A percentile compares a stretch with the other conserved stretches of the same genome.
Evolutionary conservation across 1,284 basidiomycete genomes (phyloP).

Genomic region (Heliocybe sulcata): DNA sequence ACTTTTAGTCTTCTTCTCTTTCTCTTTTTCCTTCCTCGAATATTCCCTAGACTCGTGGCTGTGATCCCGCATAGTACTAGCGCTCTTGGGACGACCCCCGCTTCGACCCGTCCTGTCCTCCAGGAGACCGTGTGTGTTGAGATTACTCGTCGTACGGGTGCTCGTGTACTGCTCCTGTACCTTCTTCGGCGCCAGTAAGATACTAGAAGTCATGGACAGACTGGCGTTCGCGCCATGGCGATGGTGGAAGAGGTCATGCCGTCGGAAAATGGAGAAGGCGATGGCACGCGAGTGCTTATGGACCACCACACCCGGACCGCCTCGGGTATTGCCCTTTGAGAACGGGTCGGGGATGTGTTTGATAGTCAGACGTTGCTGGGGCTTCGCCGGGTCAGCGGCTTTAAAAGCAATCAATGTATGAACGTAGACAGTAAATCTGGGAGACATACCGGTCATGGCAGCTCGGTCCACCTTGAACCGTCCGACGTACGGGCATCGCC

Average conservation of each 20-base stretch:
- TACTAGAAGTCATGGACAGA: slow-evolving; percentile 36
- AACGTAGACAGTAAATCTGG: slow-evolving; percentile 11
- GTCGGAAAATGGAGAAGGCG: slow-evolving; percentile 70
- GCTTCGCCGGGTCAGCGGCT: slow-evolving; percentile 46
- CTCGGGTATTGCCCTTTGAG: slow-evolving; percentile 28
- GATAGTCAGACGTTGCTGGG: slow-evolving; percentile 61
- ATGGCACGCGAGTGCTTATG: slow-evolving; percentile 73
- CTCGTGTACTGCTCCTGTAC: slow-evolving; percentile 74
- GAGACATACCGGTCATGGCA: slow-evolving; percentile 37
- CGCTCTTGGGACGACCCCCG: neutral
- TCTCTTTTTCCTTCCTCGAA: slow-evolving; percentile 2
- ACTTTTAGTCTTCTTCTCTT: slow-evolving; percentile 7
- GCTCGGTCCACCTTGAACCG: slow-evolving; percentile 53
- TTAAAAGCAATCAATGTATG: slow-evolving; percentile 17
- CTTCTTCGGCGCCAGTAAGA: slow-evolving; percentile 60
- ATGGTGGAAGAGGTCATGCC: slow-evolving; percentile 34
- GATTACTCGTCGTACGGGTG: slow-evolving; percentile 64
- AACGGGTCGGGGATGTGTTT: slow-evolving; percentile 46
- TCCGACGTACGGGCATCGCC: slow-evolving; percentile 61
- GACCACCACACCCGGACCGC: slow-evolving; percentile 58
- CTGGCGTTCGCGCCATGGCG: slow-evolving; percentile 11
- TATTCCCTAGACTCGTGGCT: neutral
- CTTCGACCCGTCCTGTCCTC: slow-evolving; percentile 26
- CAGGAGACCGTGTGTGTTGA: slow-evolving; percentile 60
- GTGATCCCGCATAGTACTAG: slow-evolving; percentile 4